Base-by-base conservation (phyloP, 2,329 filamentous ascomycete species). In the Colletotrichum godetiae region DNA sequence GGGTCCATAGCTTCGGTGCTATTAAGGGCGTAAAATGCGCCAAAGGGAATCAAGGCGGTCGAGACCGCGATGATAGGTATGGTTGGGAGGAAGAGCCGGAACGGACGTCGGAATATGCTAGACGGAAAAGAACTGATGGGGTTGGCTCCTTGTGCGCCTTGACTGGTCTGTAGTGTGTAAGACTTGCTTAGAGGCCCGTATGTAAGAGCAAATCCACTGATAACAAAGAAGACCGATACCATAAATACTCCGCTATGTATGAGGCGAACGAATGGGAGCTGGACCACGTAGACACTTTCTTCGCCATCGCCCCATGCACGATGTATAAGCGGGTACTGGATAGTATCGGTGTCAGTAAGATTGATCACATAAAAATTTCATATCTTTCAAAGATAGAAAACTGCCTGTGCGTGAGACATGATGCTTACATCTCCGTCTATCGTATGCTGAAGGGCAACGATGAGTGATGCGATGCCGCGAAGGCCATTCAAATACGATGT, bases 401-500 rank as follows among this genome's bases (percentile, higher is more conserved):
- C 1, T 42, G 13, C 13, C 5, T 19, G n/a, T n/a, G 49, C 49
- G n/a, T n/a, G n/a, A n/a, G n/a, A n/a, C n/a, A n/a, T 7, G 19
- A 10, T 6, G 58, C 59, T 64, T n/a, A 64, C 75, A 11, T 79
- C 12, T 57, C 13, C 63, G 10, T 71, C 62, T 37, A 46, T 60
- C 76, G 86, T 88, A 78, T 90, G 88, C 74, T 87, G 90, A 78
- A 89, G 86, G 78, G 86, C 88, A 74, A 90, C 88, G 68, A 87
- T 83, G 31, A 90, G 82, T 6, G 88, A 87, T 49, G 88, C 88
- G n/a, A 90, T 78, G 15, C 88, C 88, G 72, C 88, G 85, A 82
- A 90, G 86, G 68, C 88, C 88, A 76, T 90, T 88, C 53, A 90
- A 86, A 75, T 90, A 90, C 7, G 88, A 84, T 8, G 88, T 90